Conservation (phyloP, 2,329 filamentous ascomycete species). For the Penicillium hesseltinei region DNA sequence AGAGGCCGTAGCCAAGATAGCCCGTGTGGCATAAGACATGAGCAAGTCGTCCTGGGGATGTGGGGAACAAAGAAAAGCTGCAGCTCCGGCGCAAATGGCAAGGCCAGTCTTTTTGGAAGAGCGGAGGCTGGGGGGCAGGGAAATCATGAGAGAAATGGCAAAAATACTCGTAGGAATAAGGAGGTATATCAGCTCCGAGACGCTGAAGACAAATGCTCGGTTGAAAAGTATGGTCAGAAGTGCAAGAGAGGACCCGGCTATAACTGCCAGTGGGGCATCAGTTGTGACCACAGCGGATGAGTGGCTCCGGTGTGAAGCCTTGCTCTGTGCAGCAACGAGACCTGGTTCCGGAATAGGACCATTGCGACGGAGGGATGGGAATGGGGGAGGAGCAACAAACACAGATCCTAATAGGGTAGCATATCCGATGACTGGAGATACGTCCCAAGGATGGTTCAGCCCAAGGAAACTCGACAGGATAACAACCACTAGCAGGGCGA, state of each 20-base stretch:
- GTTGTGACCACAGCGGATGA: conserved; percentile 18
- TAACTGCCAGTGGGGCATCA: conserved; percentile 30
- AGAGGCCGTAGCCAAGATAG: conserved; percentile 28
- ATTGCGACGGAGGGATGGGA: conserved; percentile 28
- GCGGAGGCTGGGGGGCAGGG: conserved; percentile 25
- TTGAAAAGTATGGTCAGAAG: conserved; percentile 26
- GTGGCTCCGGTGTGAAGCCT: conserved; percentile 6
- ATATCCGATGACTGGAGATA: conserved; percentile 48
- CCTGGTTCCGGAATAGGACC: conserved; percentile 23
- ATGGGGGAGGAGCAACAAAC: conserved; percentile 51
- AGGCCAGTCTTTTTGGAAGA: conserved; percentile 36
- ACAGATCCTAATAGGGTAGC: conserved; percentile 47
- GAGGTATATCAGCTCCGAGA: conserved; percentile 26
- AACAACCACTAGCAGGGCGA: conserved; percentile 25
- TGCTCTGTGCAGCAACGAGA: conserved; percentile 21
- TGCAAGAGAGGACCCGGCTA: conserved; percentile 28
- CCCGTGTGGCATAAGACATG: conserved; percentile 28
- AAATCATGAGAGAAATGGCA: conserved; percentile 28
- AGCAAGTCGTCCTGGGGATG: conserved; percentile 28
- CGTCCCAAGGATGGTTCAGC: conserved; percentile 33
- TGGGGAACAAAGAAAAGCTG: conserved; percentile 31
- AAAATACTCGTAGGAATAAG: conserved; percentile 25
- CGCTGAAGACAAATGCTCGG: conserved; percentile 20
- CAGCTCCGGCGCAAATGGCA: conserved; percentile 25
- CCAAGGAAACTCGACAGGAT: conserved; percentile 30